Conservation (phyloP, 2,329 filamentous ascomycete genomes). For the Davidsoniella australis region DNA sequence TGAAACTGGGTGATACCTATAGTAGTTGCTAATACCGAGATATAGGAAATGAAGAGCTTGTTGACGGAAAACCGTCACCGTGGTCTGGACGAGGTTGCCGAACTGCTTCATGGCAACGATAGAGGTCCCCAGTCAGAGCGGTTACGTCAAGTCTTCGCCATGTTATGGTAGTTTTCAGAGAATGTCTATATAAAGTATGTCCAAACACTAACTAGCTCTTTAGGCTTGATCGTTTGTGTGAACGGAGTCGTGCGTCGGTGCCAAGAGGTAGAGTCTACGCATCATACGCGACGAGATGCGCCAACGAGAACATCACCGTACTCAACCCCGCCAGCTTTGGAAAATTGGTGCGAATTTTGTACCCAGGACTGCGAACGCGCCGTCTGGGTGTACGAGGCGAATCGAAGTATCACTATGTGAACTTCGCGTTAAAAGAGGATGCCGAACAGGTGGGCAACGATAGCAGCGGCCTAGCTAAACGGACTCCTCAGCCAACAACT, state of each 20-base stretch:
- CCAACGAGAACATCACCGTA: slow-evolving; percentile 82
- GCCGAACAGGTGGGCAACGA: slow-evolving; percentile 9
- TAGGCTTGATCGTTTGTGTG: slow-evolving; percentile 59
- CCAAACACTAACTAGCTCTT: slow-evolving; percentile 11
- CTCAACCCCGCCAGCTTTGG: slow-evolving; percentile 95
- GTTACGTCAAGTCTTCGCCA: slow-evolving; percentile 71
- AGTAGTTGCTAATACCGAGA: neutral
- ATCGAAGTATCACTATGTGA: slow-evolving; percentile 93
- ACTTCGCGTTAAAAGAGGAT: slow-evolving; percentile 44
- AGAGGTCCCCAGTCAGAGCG: slow-evolving; percentile 67
- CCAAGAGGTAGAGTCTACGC: slow-evolving; percentile 87
- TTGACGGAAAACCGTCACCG: slow-evolving; percentile 53
- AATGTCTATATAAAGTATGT: neutral
- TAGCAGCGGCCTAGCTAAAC: neutral
- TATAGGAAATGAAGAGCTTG: slow-evolving; percentile 52
- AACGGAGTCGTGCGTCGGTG: slow-evolving; percentile 66
- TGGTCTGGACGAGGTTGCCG: slow-evolving; percentile 52
- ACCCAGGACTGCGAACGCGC: slow-evolving; percentile 84
- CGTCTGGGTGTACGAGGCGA: slow-evolving; percentile 85
- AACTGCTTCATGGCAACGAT: slow-evolving; percentile 62
- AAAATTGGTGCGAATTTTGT: slow-evolving; percentile 89
- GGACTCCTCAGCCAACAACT: neutral
- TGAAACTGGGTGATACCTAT: neutral
- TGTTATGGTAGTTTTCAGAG: slow-evolving; percentile 55
- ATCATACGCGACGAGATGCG: slow-evolving; percentile 84